Percentiles rank a stretch among this genome's conserved stretches.
Conservation (phyloP, 345 rosid genomes). For the Moringa oleifera region DNA sequence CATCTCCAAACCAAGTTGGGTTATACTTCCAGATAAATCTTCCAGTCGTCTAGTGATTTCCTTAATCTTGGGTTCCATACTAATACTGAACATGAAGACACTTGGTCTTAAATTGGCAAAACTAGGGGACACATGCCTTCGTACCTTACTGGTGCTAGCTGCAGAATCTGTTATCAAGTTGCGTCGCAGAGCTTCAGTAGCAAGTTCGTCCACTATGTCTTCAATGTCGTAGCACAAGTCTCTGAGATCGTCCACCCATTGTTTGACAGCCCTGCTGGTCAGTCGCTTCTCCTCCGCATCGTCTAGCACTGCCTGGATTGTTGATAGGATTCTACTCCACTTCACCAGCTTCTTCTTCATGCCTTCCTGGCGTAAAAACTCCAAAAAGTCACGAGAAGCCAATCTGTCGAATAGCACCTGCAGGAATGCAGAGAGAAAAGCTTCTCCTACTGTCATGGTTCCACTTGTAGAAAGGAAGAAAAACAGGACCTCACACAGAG, state of each 20-base stretch:
- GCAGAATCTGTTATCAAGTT: background rate
- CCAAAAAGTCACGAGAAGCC: background rate
- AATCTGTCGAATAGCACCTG: background rate
- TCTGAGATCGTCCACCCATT: constrained; percentile 17
- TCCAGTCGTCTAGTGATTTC: constrained; percentile 3
- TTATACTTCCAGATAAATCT: background rate
- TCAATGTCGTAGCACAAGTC: constrained; percentile 20
- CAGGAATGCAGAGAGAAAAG: constrained; percentile 2
- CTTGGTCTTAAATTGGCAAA: background rate
- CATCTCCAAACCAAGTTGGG: background rate
- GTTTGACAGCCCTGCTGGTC: background rate
- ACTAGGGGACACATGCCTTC: background rate
- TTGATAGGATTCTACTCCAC: background rate
- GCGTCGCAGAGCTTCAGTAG: background rate
- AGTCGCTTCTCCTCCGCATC: constrained; percentile 26
- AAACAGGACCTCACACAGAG: background rate
- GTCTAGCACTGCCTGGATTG: constrained; percentile 11
- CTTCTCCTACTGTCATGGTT: background rate
- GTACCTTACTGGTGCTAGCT: background rate
- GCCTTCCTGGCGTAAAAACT: background rate
- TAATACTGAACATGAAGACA: background rate
- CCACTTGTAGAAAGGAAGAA: background rate
- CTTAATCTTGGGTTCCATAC: background rate
- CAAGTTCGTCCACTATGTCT: constrained; percentile 27
- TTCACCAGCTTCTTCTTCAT: constrained; percentile 4